Percentiles rank a stretch among this genome's conserved stretches.
phyloP scores from a whole-genome alignment of 2,329 filamentous ascomycete genomes.

The Metarhizium album region DNA sequence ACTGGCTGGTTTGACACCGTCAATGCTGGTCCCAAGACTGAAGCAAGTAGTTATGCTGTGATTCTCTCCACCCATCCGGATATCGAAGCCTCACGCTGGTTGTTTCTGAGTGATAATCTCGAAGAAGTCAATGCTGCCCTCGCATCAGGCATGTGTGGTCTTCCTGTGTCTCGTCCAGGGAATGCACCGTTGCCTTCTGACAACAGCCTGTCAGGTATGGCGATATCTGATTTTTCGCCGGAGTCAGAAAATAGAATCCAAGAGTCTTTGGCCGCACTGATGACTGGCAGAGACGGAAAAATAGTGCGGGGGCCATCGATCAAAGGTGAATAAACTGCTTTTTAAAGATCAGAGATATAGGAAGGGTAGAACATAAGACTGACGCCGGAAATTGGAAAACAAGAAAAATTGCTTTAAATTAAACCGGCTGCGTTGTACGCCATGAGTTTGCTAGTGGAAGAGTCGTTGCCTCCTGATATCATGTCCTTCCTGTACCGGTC shows the following conservation, averaged over 20 bases:
- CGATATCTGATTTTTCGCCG: conserved; percentile 24
- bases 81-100: conserved; percentile 41
- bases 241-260: conserved; percentile 11
- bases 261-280: conserved; percentile 6
- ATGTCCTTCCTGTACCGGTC: background rate
- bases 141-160: conserved; percentile 50
- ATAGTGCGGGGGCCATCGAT: background rate
- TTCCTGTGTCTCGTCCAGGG: conserved; percentile 55
- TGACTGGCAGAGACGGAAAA: background rate
- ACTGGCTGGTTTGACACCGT: conserved; percentile 68
- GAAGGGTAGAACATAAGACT: background rate
- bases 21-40: conserved; percentile 66
- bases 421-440: background rate
- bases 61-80: conserved; percentile 41
- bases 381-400: background rate
- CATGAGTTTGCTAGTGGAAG: background rate
- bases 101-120: conserved; percentile 77
- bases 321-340: background rate
- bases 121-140: conserved; percentile 55
- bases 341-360: background rate
- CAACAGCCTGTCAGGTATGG: conserved; percentile 26
- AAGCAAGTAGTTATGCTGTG: conserved; percentile 53
- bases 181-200: conserved; percentile 52
- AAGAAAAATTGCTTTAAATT: background rate
- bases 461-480: background rate